These are phyloP conservation scores for Trichopus zeylanicus DNA, from an alignment of 116 monocot species.

Conservation along the genomic window DNA sequence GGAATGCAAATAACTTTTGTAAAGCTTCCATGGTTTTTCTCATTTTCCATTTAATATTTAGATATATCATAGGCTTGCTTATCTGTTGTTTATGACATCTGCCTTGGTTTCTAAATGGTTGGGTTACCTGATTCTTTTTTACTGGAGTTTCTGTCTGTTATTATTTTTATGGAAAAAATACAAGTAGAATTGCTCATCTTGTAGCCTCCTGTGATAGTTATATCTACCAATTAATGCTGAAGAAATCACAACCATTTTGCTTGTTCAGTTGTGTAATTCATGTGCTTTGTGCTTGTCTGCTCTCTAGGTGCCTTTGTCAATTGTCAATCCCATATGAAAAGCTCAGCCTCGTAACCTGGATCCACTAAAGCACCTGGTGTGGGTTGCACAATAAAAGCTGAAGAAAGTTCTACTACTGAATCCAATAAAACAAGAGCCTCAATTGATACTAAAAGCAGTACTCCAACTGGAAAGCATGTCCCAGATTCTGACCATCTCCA, in stretches of 20 bases:
- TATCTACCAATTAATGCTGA: not conserved
- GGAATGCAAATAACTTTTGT: too few relatives aligned
- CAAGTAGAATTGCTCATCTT: not conserved
- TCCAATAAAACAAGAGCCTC: constrained; percentile 4
- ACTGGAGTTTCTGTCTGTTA: not conserved
- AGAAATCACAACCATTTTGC: not conserved
- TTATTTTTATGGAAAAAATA: not conserved
- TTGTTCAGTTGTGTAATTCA: not conserved
- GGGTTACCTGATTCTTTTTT: not conserved
- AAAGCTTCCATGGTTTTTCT: too few relatives aligned
- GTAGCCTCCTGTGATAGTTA: not conserved
- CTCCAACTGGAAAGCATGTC: constrained; percentile 10
- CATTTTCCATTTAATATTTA: too few relatives aligned
- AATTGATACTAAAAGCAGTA: constrained; percentile 6
- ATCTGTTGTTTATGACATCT: not conserved
- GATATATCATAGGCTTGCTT: too few relatives aligned
- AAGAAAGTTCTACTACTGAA: constrained; percentile 17
- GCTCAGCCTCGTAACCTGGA: constrained; percentile 2
- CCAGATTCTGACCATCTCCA: constrained; percentile 6
- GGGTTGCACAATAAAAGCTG: constrained; percentile 1
- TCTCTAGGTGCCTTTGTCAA: constrained; percentile 22
- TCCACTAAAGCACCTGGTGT: constrained; percentile 2
- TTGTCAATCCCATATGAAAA: constrained; percentile 17
- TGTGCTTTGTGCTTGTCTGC: constrained; percentile 18
- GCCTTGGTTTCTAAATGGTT: not conserved